Evolutionary conservation across 495 filamentous ascomycete species (phyloP).

Genomic region (Delitschia confertaspora): DNA sequence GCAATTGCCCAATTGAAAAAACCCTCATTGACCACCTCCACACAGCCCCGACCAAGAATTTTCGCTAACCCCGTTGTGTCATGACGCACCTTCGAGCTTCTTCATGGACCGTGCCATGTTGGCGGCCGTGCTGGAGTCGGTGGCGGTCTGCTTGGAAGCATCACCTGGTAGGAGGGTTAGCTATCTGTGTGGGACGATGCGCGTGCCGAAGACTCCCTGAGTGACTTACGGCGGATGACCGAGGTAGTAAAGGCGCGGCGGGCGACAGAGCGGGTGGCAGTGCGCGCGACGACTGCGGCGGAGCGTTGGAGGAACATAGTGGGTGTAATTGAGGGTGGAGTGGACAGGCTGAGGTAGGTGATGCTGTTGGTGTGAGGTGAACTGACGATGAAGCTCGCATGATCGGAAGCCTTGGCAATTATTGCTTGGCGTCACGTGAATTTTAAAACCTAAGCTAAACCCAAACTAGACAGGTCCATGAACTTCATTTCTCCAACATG

Average conservation of each 20-base stretch:
- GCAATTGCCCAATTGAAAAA: conserved; percentile 3
- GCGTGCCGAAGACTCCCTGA: conserved; percentile 17
- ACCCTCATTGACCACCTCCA: too few species aligned
- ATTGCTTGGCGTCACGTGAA: too few species aligned
- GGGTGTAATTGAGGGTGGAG: conserved; percentile 26
- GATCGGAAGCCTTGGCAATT: too few species aligned
- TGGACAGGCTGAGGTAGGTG: conserved; percentile 7
- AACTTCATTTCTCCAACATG: too few species aligned
- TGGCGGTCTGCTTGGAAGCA: conserved; percentile 15
- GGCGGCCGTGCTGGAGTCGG: conserved; percentile 21
- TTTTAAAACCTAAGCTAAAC: too few species aligned
- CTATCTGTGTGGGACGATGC: conserved; percentile 20
- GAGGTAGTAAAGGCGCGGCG: conserved; percentile 51
- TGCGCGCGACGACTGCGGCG: conserved; percentile 62
- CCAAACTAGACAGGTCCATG: too few species aligned
- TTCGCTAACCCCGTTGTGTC: neutral
- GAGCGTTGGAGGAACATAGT: conserved; percentile 80
- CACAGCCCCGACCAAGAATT: too few species aligned
- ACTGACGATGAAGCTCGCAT: too few species aligned
- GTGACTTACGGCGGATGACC: conserved; percentile 49
- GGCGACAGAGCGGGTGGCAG: conserved; percentile 50
- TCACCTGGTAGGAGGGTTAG: conserved; percentile 17
- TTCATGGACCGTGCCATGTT: conserved; percentile 25
- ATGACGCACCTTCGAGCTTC: conserved; percentile 30
- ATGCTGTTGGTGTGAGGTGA: neutral